Evolutionary conservation across 2,329 filamentous ascomycete species (phyloP), one percentile per base, ranked within the genome.

Genomic region (Beauveria caledonica): DNA sequence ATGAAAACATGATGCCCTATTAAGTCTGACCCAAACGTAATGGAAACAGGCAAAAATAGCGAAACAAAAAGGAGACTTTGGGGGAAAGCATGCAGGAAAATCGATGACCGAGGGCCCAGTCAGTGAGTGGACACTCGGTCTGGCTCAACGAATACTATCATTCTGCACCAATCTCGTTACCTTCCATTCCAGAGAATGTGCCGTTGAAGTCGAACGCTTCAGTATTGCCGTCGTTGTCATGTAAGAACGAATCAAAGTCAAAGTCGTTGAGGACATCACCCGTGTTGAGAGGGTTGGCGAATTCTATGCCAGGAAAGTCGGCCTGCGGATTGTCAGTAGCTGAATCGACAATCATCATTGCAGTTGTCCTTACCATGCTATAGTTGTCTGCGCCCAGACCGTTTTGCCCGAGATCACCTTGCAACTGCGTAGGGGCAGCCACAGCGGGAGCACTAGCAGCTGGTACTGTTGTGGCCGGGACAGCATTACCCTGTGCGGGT

Each of bases 241-340:
- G 83, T 8, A 88, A 74, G 75, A 88, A 88, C 1, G 85, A 86
- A 70, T 88, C 85, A 65, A 88, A 78, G 63, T 88, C 85, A 66
- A 88, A 88, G 64, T 86, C 85, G 66, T 83, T 84, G 52, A 88
- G 75, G 40, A 87, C 84, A 67, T 87, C 80, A 58, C 73, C 73
- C 6, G 78, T 77, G 62, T 76, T 75, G 27, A 80, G 70, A 2
- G 83, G 80, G 64, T 85, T 82, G 59, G 79, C 76, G 68, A 85
- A 81, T 60, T 81, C 81, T 72, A 86, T 78, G 45, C 65, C 57
- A 49, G 68, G 69, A 60, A 83, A 83, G 61, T 79, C 76, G 69
- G 74, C 74, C 70, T 76, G 61, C 9, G 58, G 15, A 13, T 11
- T 27, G 50, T 64, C 58, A 67, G 66, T 51, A 63, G 39, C 9